A percentile compares a stretch with the other conserved stretches of the same genome.
Evolutionary conservation across 2,329 filamentous ascomycete species (phyloP).

Genomic region (Fusarium azukiicola): DNA sequence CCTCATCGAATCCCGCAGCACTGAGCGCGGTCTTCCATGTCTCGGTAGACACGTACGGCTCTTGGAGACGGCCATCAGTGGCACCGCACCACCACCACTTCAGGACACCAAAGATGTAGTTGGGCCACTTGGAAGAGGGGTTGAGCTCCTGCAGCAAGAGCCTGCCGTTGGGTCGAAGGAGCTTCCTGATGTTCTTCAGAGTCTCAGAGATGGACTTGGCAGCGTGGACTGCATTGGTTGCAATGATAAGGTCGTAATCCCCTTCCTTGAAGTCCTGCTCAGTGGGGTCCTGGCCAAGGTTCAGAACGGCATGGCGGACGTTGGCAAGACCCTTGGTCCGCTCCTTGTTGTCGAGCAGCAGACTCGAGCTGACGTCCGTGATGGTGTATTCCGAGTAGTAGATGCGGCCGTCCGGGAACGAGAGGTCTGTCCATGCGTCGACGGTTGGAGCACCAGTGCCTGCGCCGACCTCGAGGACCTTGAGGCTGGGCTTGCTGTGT

Average conservation of each 20-base stretch:
- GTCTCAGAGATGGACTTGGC: conserved; percentile 54
- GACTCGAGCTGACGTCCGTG: conserved; percentile 56
- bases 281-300: conserved; percentile 12
- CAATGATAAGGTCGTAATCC: conserved; percentile 22
- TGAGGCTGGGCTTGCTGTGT: conserved; percentile 54
- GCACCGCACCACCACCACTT: conserved; percentile 63
- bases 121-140: conserved; percentile 49
- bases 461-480: conserved; percentile 66
- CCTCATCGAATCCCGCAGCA: conserved; percentile 51
- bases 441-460: conserved; percentile 63
- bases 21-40: conserved; percentile 56
- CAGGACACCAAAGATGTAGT: conserved; percentile 56
- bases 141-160: conserved; percentile 57
- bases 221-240: conserved; percentile 57
- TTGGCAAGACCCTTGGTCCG: conserved; percentile 44
- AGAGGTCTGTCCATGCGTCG: conserved; percentile 55
- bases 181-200: conserved; percentile 57
- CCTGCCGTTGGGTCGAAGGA: conserved; percentile 58
- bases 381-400: conserved; percentile 56
- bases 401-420: conserved; percentile 31
- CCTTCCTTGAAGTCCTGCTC: conserved; percentile 19
- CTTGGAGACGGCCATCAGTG: conserved; percentile 51
- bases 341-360: conserved; percentile 55
- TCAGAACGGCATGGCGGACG: conserved; percentile 32
- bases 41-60: conserved; percentile 52